phyloP scores from a whole-genome alignment of 192 early-diverging fungal species.

The Glomus cerebriforme region DNA sequence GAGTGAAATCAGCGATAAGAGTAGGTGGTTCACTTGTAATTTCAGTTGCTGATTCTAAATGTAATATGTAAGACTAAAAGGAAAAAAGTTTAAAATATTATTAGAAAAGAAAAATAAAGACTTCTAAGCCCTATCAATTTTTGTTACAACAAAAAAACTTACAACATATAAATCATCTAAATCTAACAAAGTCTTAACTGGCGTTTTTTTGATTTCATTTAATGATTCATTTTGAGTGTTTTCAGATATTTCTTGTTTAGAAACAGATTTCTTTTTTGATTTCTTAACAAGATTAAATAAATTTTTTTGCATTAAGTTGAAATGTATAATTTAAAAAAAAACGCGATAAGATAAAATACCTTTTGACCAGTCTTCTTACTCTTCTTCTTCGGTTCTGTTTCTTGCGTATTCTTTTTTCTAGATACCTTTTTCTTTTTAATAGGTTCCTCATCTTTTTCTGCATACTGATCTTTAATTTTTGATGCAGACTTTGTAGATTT shows the following conservation, averaged over 20 bases:
- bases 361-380: slow-evolving; percentile 47
- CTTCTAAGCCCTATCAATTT: too few relatives aligned
- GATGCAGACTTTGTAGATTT: background rate
- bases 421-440: background rate
- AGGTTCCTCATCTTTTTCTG: background rate
- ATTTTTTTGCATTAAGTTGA: background rate
- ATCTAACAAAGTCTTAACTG: background rate
- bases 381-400: slow-evolving; percentile 31
- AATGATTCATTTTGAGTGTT: background rate
- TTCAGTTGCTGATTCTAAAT: slow-evolving; percentile 7
- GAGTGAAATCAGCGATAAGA: slow-evolving; percentile 4
- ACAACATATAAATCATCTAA: background rate
- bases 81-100: background rate
- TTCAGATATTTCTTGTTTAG: background rate
- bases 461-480: background rate
- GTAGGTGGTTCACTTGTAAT: slow-evolving; percentile 29
- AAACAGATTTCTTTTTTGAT: background rate
- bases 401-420: slow-evolving; percentile 23
- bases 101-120: background rate
- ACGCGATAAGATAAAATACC: background rate
- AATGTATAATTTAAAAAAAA: too few relatives aligned
- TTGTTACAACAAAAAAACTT: background rate
- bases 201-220: background rate
- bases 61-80: slow-evolving; percentile 9
- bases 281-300: background rate